Conservation (phyloP, 331 rosid genomes). For the Malus hybrid region DNA sequence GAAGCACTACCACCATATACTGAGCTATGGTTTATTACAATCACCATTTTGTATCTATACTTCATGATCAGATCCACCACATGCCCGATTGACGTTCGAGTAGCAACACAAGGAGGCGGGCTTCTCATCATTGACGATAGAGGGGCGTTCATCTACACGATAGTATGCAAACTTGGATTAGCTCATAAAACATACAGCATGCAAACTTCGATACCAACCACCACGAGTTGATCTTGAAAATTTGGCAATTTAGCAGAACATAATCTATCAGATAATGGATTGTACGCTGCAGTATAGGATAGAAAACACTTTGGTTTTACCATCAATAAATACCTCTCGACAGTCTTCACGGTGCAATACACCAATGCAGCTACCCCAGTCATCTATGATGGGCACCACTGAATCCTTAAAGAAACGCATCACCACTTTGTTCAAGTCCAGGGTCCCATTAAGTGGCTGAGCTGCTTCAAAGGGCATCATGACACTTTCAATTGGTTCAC, state of each 20-base stretch:
- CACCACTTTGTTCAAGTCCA: conserved; percentile 40
- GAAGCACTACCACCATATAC: conserved; percentile 24
- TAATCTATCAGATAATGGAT: not conserved
- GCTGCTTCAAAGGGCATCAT: conserved; percentile 68
- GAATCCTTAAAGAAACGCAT: conserved; percentile 54
- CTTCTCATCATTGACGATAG: conserved; percentile 74
- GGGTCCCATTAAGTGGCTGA: conserved; percentile 46
- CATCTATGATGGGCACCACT: conserved; percentile 66
- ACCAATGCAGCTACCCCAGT: conserved; percentile 76
- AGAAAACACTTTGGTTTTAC: not conserved
- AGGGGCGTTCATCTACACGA: conserved; percentile 54
- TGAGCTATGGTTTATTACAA: conserved; percentile 42
- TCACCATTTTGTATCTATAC: conserved; percentile 45
- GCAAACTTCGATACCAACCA: not conserved
- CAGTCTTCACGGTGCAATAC: conserved; percentile 72
- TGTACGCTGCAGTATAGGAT: not conserved
- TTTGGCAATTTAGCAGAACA: not conserved
- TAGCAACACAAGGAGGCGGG: conserved; percentile 55
- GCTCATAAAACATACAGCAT: not conserved
- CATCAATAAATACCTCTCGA: conserved; percentile 37
- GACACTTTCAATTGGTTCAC: conserved; percentile 46
- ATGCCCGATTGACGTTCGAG: conserved; percentile 44
- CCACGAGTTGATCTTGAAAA: not conserved
- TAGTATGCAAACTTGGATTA: not conserved
- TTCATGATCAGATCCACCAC: conserved; percentile 59